Evolutionary conservation across 2,329 filamentous ascomycete species (phyloP).

Genomic region (Clonostachys rosea): DNA sequence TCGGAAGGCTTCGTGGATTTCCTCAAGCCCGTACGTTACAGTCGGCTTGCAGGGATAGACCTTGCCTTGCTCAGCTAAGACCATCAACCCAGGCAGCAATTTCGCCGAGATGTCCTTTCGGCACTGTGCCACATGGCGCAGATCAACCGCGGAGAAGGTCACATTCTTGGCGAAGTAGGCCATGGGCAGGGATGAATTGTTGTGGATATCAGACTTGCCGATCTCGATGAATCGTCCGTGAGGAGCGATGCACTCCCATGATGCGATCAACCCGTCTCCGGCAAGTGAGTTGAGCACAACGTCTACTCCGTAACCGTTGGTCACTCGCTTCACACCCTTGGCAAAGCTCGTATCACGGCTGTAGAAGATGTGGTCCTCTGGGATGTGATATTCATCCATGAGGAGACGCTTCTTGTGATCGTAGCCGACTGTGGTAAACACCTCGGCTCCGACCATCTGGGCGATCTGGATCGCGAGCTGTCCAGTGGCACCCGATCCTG

Average conservation of each 20-base stretch:
- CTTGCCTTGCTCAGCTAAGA: slow-evolving; percentile 1
- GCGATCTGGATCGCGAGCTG: slow-evolving; percentile 28
- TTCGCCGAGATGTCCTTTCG: slow-evolving; percentile 15
- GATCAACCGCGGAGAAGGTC: slow-evolving; percentile 7
- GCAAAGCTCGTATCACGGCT: slow-evolving; percentile 5
- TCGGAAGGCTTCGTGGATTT: slow-evolving; percentile 29
- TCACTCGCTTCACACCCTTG: slow-evolving; percentile 6
- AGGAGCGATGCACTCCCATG: slow-evolving; percentile 18
- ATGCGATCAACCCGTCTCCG: slow-evolving; percentile 18
- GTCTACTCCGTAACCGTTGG: slow-evolving; percentile 21
- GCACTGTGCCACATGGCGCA: background rate
- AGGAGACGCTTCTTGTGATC: slow-evolving; percentile 21
- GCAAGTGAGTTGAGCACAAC: slow-evolving; percentile 21
- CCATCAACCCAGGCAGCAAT: slow-evolving; percentile 16
- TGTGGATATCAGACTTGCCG: slow-evolving; percentile 3
- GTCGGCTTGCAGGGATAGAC: slow-evolving; percentile 4
- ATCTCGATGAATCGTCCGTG: slow-evolving; percentile 30
- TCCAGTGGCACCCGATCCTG: slow-evolving; percentile 24
- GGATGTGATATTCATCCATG: slow-evolving; percentile 9
- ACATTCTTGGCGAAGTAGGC: slow-evolving; percentile 40
- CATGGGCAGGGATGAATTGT: slow-evolving; percentile 31
- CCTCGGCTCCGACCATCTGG: slow-evolving; percentile 17
- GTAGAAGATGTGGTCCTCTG: slow-evolving; percentile 13
- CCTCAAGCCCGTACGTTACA: slow-evolving; percentile 11
- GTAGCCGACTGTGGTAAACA: slow-evolving; percentile 24